Evolutionary conservation across 1,284 basidiomycete genomes (phyloP), one percentile per base, ranked within the genome.

Genomic region (Leccinum huronense): DNA sequence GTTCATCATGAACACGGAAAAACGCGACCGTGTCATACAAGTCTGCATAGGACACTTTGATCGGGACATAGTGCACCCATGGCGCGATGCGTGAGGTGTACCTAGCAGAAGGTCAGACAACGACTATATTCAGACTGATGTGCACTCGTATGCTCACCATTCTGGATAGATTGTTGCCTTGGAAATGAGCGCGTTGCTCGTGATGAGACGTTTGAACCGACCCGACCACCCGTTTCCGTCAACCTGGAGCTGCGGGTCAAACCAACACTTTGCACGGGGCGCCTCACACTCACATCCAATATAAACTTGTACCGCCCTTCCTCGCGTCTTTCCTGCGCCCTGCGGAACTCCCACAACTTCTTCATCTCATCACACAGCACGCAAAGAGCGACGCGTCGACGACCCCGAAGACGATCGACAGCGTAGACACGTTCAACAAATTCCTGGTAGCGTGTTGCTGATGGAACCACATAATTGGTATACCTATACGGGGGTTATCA

Each of bases 201-300:
- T 83, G 67, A 91, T 83, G 9, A 90, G 78, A 0, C 86, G 78
- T 67, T 88, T 87, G 75, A 90, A 90, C 1, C 89, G 82, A 36
- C 85, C 82, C 9, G 84, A 87, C 88, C 88, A 90, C 1, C 85
- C 88, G 68, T 90, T 88, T 2, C 88, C 88, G 68, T 90, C 86
- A 13, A 85, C 75, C 84, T 86, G 36, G 11, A 64, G 9, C 14
- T 3, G 14, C 5, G 3, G 14, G 54, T 66, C 45, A 60, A 55
- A 5, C 3, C 33, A 7, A 33, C 7, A 30, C 10, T 27, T 23
- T 16, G n/a, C 16, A 27, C 4, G 1, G 40, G 40, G 16, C 5
- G 9, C 16, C 31, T 16, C 13, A 11, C 3, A 79, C 81, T 74
- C 64, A 88, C 84, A 70, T 89, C 87, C 33, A 89, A 70, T 54